A percentile compares a stretch with the other conserved stretches of the same genome.
Conservation (phyloP, 78 protist species). For the Trichosphaerium sp. region DNA sequence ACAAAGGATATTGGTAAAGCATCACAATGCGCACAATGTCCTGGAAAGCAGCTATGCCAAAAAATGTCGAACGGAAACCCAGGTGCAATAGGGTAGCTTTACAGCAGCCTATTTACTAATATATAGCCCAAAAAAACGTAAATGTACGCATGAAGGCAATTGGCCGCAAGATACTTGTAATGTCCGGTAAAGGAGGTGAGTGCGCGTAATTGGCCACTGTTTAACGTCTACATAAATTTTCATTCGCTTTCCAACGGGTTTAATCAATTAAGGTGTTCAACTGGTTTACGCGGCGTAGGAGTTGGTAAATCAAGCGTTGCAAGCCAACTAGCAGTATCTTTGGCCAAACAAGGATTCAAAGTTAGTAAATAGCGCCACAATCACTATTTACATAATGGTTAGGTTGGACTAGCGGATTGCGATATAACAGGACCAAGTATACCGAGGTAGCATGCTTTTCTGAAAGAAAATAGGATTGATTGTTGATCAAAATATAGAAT, state of each 20-base stretch:
- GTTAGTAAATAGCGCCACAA: no score
- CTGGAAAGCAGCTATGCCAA: constrained; percentile 73
- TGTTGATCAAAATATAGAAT: not conserved
- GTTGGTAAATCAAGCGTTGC: constrained; percentile 84
- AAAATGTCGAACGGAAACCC: constrained; percentile 12
- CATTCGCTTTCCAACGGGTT: no score
- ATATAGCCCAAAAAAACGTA: constrained; percentile 16
- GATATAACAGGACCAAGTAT: no score
- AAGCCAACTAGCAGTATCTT: constrained; percentile 56
- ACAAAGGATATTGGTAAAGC: constrained; percentile 66
- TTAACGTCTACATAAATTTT: no score
- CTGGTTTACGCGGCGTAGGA: no score
- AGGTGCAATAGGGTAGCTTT: constrained; percentile 7
- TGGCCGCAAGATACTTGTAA: constrained; percentile 67
- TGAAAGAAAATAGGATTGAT: not conserved
- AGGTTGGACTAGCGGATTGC: no score
- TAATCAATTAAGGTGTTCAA: no score
- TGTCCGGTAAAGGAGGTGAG: constrained; percentile 96
- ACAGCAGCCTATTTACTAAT: not conserved
- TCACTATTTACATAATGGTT: no score
- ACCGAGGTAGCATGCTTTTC: not conserved
- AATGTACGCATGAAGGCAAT: constrained; percentile 19
- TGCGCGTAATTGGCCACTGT: no score
- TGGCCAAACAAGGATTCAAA: constrained; percentile 18
- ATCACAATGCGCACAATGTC: constrained; percentile 75